Evolutionary conservation across 257 asterid genomes (phyloP), one percentile per base, ranked within the genome.

Genomic region (Primulina eburnea): DNA sequence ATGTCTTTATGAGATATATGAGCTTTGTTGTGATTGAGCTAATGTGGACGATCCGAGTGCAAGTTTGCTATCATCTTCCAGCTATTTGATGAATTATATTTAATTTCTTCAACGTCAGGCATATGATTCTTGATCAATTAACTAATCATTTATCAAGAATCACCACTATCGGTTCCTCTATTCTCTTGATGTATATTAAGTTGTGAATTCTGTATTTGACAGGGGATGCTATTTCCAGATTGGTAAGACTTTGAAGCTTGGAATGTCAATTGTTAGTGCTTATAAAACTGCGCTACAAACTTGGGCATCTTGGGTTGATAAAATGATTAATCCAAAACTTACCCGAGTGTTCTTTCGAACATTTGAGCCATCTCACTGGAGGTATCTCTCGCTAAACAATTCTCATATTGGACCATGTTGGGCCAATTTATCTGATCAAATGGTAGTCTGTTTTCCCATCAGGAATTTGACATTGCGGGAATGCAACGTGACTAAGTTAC

Each of bases 151-250:
- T 47, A 12, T 12, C 55, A 4, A 47, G 20, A 47, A 47, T 10
- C 55, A 47, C 2, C 55, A 5, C 18, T 47, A 4, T 12, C 16
- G 55, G 55, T 47, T 47, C 55, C n/a, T 47, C 55, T 16, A n/a
- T 47, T 77, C 73, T 57, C 9, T 32, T 64, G 58, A 72, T 53
- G 73, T 66, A 20, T 55, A 77, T 73, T n/a, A 65, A 68, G 68
- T 79, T 58, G 63, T 73, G 64, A 76, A 60, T 70, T 64, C 56
- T 33, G 58, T 75, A 60, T 79, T 73, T 77, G 76, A 77, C 86
- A 89, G 96, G 93, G 96, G 93, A 67, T 87, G 93, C 80, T 89
- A 82, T 82, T 89, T 89, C 81, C 94, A 85, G 80, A 76, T 89
- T 64, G 85, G 84, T 18, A 76, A 72, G 16, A 73, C 90, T 12